phyloP scores from a whole-genome alignment of 495 filamentous ascomycete species.

The Annulohypoxylon nitens region DNA sequence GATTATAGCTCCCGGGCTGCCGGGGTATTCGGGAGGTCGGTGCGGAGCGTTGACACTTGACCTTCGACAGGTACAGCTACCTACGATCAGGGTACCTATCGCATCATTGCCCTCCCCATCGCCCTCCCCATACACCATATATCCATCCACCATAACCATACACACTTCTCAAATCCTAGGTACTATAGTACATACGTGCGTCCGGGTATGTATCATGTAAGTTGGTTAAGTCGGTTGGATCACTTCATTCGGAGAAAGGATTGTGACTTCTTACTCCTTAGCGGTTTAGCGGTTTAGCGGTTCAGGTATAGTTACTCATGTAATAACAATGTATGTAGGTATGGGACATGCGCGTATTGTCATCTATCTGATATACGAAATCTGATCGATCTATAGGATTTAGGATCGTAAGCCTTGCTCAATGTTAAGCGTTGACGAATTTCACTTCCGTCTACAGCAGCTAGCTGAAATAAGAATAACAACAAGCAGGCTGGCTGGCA shows the following conservation, averaged over 20 bases:
- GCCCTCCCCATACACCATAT: not conserved
- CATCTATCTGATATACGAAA: not conserved
- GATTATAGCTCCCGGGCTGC: conserved; percentile 47
- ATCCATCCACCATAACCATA: not conserved
- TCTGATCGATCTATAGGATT: conserved; percentile 1
- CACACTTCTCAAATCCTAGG: no score
- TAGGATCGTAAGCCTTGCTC: conserved; percentile 5
- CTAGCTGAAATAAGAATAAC: conserved; percentile 3
- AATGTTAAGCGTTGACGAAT: conserved; percentile 5
- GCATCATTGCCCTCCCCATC: conserved; percentile 5
- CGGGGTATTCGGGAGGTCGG: conserved; percentile 49
- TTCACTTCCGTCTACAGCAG: not conserved
- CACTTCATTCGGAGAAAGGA: conserved; percentile 6
- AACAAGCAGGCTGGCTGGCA: not conserved
- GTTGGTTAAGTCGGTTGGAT: not conserved
- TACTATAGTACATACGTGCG: not conserved
- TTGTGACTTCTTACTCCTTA: not conserved
- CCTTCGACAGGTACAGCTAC: conserved; percentile 1
- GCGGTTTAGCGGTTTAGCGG: no score
- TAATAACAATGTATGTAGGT: no score
- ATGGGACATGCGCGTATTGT: not conserved
- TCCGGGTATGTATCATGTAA: not conserved
- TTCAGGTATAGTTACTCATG: no score
- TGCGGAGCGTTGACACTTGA: conserved; percentile 40
- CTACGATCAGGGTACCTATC: conserved; percentile 21